Base-by-base conservation (phyloP, 352 stramenopile species). In the Phytophthora capsici region DNA sequence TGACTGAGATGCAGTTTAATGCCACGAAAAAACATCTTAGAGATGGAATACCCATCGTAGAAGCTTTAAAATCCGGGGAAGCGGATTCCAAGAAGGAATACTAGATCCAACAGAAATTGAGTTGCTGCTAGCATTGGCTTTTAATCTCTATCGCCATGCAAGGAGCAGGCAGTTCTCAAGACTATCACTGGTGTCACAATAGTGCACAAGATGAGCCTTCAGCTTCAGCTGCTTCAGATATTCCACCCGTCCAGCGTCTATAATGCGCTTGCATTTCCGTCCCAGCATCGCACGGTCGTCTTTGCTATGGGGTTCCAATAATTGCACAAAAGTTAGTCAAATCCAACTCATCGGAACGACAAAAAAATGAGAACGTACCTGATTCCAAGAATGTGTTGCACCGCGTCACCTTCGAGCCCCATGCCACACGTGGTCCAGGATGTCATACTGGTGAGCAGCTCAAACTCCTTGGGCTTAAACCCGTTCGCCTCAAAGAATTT, bases 401-500 rank as follows among this genome's bases (percentile, higher is more conserved):
- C 86, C 7, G 77, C 80, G 46, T 89, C 83, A 13, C 84, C 82
- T 30, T 87, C 74, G 8, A 84, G 67, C 0, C 66, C 65, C 83
- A 95, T 93, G 9, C 81, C 82, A 54, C 86, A 93, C 0, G 86
- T 95, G 23, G 80, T 86, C 86, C 84, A 95, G 2, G 83, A 92
- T 12, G 86, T 89, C 76, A 95, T 88, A 12, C 78, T 78, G 7
- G 75, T 77, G 17, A 94, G 44, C 41, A 91, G 41, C 37, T 73
- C 43, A 40, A 94, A 94, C 23, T 94, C 86, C 1, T 78, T 30
- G 0, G 66, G 45, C n/a, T 63, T 66, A 37, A 93, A 91, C 1
- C 78, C 83, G 44, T 90, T 75, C 1, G 64, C 51, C 20, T 76
- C 16, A 37, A 93, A 87, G 53, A 87, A 93, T 14, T 59, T 53